Conservation (phyloP, 306 rosid species). For the Cercis canadensis region DNA sequence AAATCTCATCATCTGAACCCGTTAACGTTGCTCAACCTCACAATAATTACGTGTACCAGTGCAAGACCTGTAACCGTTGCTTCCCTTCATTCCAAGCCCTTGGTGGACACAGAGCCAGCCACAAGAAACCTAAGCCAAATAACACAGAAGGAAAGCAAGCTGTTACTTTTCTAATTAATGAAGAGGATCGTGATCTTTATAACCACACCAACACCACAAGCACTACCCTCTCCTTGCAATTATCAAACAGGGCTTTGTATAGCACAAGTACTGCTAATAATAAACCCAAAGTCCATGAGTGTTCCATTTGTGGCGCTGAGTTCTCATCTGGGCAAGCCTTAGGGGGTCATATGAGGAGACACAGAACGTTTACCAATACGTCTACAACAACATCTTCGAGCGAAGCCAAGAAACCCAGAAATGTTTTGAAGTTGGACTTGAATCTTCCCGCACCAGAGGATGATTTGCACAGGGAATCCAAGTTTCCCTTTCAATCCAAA, state of each 20-base stretch:
- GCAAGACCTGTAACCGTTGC: constrained; percentile 83
- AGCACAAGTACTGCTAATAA: not conserved
- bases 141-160: constrained; percentile 31
- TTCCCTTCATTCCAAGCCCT: constrained; percentile 90
- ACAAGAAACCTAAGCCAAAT: constrained; percentile 62
- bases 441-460: constrained; percentile 88
- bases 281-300: constrained; percentile 71
- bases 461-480: constrained; percentile 45
- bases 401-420: constrained; percentile 52
- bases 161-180: constrained; percentile 16
- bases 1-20: not conserved
- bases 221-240: constrained; percentile 64
- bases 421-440: constrained; percentile 65
- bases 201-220: constrained; percentile 36
- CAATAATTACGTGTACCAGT: constrained; percentile 44
- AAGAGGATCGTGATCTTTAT: constrained; percentile 19
- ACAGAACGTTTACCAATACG: constrained; percentile 49
- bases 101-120: constrained; percentile 94
- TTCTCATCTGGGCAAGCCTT: constrained; percentile 93
- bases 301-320: constrained; percentile 79
- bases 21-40: not conserved
- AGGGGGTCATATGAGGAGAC: constrained; percentile 97
- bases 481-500: constrained; percentile 53
- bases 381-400: constrained; percentile 31
- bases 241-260: constrained; percentile 40